Evolutionary conservation across 305 asterid species (phyloP), one percentile per base, ranked within the genome.

Genomic region (Plantago lanceolata): DNA sequence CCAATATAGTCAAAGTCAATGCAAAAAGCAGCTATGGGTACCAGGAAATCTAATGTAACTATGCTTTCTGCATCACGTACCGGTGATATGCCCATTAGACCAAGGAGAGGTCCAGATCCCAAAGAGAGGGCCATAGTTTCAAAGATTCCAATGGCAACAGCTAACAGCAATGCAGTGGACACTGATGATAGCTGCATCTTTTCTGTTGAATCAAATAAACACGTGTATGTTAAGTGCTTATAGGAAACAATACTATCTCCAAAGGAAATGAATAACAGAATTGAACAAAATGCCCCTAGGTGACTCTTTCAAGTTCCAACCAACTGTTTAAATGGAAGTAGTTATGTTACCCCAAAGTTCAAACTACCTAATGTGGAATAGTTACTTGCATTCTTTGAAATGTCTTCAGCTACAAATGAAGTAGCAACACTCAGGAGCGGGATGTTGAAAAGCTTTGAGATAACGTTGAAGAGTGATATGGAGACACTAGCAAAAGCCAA

Each of bases 401-500:
- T 75, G 58, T 92, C 98, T 78, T 92, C 96, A 60, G 97, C 98
- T 78, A 92, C 98, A 76, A 92, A 89, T 53, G 98, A 89, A 64
- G 98, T 89, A 56, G 98, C 85, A 59, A 92, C 91, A 49, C 97
- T 89, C 48, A 92, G 95, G 73, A 92, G 96, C 52, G 98, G 98
- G 63, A 92, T 76, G 72, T 92, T 92, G 54, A 92, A 89, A 29
- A 92, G 86, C 81, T 92, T 92, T 3, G 98, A 87, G 59, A 92
- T 78, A 55, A 78, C 82, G 80, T 92, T 92, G 71, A 87, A 92
- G 65, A 92, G 82, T 64, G 96, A 81, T 57, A 87, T 79, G 73
- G 98, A 92, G 67, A 89, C 91, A 72, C 88, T 95, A 76, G 96
- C 96, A 65, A 96, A 92, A 74, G 96, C 98, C 87, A 92, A 81